A percentile compares a stretch with the other conserved stretches of the same genome.
Conservation (phyloP, 768 basidiomycete species). For the Lactifluus pinguis region DNA sequence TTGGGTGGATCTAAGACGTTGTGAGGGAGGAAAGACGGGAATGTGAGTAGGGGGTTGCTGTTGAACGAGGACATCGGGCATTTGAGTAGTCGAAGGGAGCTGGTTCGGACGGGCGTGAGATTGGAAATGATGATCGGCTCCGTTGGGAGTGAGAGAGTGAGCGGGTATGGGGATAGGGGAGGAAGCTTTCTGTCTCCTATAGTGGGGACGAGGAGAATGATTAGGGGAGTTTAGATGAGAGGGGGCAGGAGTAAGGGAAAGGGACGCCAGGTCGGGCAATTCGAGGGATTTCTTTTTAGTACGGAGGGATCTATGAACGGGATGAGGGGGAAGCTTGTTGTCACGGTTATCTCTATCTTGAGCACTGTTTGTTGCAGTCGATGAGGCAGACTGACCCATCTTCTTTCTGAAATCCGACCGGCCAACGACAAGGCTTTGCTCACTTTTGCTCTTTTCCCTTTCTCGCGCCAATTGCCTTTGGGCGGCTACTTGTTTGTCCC, state of each 20-base stretch:
- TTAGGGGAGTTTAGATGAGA: conserved; percentile 31
- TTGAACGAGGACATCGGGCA: conserved; percentile 33
- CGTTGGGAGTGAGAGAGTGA: conserved; percentile 21
- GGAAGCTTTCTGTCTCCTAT: conserved; percentile 35
- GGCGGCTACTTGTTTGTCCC: not conserved
- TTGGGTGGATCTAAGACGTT: conserved; percentile 22
- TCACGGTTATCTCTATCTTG: conserved; percentile 15
- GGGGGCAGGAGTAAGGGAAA: conserved; percentile 37
- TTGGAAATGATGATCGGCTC: conserved; percentile 16
- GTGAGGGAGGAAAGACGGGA: conserved; percentile 25
- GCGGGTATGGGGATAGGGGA: conserved; percentile 43
- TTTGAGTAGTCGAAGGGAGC: conserved; percentile 25
- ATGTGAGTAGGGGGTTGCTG: conserved; percentile 38
- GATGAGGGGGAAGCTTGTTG: conserved; percentile 23
- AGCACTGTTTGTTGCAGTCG: conserved; percentile 5
- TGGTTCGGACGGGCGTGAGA: conserved; percentile 15
- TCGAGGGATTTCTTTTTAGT: conserved; percentile 67
- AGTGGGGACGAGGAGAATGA: conserved; percentile 34
- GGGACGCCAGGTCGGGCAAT: conserved; percentile 59
- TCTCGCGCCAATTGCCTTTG: not conserved
- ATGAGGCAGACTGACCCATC: conserved; percentile 17
- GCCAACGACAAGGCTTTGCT: not conserved
- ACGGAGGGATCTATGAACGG: conserved; percentile 51
- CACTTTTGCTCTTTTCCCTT: not conserved
- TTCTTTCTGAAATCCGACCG: conserved; percentile 11